Conservation (phyloP, 805 yeast species). For the Lachancea sp. region DNA sequence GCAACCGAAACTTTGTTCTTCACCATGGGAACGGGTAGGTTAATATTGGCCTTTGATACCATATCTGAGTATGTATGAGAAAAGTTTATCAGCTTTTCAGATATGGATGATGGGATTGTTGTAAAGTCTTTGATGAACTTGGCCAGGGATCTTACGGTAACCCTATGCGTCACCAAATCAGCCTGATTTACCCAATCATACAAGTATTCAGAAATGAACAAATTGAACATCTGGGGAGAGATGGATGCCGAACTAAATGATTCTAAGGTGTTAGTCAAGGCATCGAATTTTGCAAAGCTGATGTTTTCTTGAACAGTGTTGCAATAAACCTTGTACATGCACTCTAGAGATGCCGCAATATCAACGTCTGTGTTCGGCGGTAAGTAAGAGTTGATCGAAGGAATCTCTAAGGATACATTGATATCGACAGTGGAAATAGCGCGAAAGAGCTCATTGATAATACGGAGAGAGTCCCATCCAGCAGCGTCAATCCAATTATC, state of each 20-base stretch:
- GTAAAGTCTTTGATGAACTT: constrained; percentile 49
- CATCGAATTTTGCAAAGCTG: constrained; percentile 59
- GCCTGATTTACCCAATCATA: constrained; percentile 61
- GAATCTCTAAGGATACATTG: constrained; percentile 35
- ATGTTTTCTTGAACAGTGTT: constrained; percentile 57
- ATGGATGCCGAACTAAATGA: constrained; percentile 48
- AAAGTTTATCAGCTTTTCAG: constrained; percentile 48
- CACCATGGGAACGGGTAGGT: constrained; percentile 46
- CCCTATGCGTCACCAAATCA: constrained; percentile 55
- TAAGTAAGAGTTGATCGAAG: constrained; percentile 31
- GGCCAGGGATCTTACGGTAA: constrained; percentile 51
- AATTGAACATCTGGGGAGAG: constrained; percentile 55
- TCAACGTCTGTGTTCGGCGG: constrained; percentile 46
- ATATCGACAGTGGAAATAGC: constrained; percentile 1
- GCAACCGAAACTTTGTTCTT: constrained; percentile 50
- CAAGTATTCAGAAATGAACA: constrained; percentile 45
- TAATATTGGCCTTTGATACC: constrained; percentile 35
- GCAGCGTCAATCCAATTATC: constrained; percentile 1
- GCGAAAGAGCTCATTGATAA: constrained; percentile 1
- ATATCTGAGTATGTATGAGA: constrained; percentile 43
- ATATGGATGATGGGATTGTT: constrained; percentile 51
- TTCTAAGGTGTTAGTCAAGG: constrained; percentile 46
- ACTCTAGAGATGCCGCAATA: constrained; percentile 54
- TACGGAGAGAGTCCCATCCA: background rate
- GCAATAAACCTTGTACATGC: constrained; percentile 59